These are phyloP conservation scores for Chalciporus pseudorubinellus DNA, from an alignment of 768 basidiomycete species.

Conservation along the genomic window DNA sequence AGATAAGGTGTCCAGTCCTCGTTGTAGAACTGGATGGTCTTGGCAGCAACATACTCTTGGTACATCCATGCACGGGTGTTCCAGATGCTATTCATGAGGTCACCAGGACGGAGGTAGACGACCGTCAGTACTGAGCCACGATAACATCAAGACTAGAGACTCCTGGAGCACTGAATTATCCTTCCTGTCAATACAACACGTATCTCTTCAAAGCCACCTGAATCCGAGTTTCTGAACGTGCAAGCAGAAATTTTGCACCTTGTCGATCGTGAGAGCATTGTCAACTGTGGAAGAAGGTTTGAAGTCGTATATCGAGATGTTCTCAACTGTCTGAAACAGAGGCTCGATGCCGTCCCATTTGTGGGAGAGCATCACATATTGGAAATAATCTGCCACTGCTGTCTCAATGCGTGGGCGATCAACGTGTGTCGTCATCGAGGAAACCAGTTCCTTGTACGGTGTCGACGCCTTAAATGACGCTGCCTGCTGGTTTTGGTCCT, in stretches of 20 bases:
- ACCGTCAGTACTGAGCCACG: not conserved
- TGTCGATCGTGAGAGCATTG: constrained; percentile 13
- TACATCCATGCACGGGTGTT: not conserved
- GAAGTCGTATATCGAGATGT: constrained; percentile 10
- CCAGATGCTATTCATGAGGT: not conserved
- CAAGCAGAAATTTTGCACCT: constrained; percentile 18
- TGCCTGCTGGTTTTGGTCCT: constrained; percentile 1
- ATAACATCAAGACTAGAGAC: not conserved
- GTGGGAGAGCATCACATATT: constrained; percentile 24
- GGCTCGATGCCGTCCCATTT: constrained; percentile 22
- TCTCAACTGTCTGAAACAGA: constrained; percentile 10
- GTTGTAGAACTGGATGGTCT: not conserved
- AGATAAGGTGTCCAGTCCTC: not conserved
- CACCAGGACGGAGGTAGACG: not conserved
- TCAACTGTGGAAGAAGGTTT: constrained; percentile 1
- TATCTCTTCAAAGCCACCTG: constrained; percentile 25
- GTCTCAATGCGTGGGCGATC: not conserved
- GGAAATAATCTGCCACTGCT: constrained; percentile 10
- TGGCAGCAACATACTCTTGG: not conserved
- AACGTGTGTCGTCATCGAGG: constrained; percentile 5
- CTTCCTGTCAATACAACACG: constrained; percentile 24
- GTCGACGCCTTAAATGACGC: constrained; percentile 7
- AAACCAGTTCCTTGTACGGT: constrained; percentile 16
- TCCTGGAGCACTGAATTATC: not conserved
- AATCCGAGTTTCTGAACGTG: constrained; percentile 15